These are phyloP conservation scores for Pezicula radicicola DNA, from an alignment of 2,329 filamentous ascomycete genomes.

Conservation along the genomic window DNA sequence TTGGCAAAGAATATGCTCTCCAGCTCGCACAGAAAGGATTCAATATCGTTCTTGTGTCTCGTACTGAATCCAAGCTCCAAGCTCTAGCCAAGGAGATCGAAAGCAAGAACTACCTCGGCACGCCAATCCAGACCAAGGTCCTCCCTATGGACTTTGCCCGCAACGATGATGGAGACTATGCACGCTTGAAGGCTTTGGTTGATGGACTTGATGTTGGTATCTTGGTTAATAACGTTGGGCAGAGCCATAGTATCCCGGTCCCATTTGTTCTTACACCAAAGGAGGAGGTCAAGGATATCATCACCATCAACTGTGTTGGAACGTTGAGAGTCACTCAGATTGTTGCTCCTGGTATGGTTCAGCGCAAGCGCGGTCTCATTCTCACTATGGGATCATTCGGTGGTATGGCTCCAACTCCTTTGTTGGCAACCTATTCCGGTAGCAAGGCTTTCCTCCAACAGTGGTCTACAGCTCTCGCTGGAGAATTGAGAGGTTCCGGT, in stretches of 20 bases:
- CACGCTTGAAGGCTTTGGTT: constrained; percentile 65
- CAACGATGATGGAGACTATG: constrained; percentile 78
- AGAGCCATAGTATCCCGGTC: constrained; percentile 90
- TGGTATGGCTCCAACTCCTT: constrained; percentile 86
- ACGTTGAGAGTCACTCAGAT: constrained; percentile 87
- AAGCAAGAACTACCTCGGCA: constrained; percentile 56
- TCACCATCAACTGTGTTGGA: constrained; percentile 91
- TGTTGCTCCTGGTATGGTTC: constrained; percentile 78
- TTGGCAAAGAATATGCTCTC: constrained; percentile 92
- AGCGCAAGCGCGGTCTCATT: constrained; percentile 82
- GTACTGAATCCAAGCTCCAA: constrained; percentile 89
- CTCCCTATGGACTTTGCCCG: constrained; percentile 89
- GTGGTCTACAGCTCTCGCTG: constrained; percentile 84
- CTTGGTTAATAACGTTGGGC: constrained; percentile 94
- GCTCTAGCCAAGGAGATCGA: constrained; percentile 73
- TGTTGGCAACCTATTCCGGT: constrained; percentile 93
- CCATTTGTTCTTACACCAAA: constrained; percentile 77
- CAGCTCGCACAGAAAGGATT: constrained; percentile 90
- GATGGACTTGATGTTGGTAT: constrained; percentile 77
- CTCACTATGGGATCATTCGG: constrained; percentile 97
- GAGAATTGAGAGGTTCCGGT: constrained; percentile 76
- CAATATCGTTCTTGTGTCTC: constrained; percentile 92
- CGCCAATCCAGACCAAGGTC: constrained; percentile 66
- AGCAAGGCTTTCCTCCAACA: constrained; percentile 98
- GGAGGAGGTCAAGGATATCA: constrained; percentile 82